These are phyloP conservation scores for Panaeolus papilionaceus DNA, from an alignment of 768 basidiomycete genomes.

Conservation along the genomic window DNA sequence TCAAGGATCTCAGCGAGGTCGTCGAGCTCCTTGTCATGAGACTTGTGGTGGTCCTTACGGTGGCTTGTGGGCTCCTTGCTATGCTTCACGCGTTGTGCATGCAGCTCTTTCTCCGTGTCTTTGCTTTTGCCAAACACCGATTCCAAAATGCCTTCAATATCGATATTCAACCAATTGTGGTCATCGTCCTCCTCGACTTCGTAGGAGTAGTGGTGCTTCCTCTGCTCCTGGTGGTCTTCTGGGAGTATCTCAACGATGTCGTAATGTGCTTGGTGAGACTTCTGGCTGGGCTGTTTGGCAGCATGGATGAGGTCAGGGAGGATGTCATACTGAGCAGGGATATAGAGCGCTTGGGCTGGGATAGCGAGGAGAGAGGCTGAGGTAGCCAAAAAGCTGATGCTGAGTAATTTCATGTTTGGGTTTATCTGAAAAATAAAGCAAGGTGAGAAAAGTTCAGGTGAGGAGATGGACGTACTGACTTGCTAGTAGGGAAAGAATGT, in stretches of 20 bases:
- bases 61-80: neutral
- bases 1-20: constrained; percentile 5
- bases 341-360: neutral
- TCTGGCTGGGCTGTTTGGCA: neutral
- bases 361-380: neutral
- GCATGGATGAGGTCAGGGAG: neutral
- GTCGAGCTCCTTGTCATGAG: neutral
- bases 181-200: neutral
- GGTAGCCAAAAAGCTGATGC: neutral
- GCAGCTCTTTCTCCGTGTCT: neutral
- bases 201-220: neutral
- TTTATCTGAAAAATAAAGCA: neutral
- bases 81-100: neutral
- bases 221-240: neutral
- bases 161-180: neutral
- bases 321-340: neutral
- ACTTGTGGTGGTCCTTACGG: neutral
- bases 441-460: neutral
- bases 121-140: neutral
- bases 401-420: neutral
- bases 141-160: neutral
- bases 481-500: neutral
- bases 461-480: neutral
- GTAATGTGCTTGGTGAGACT: constrained; percentile 3
- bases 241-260: neutral